Evolutionary conservation across 495 filamentous ascomycete species (phyloP).

Genomic region (Zalerion maritima): DNA sequence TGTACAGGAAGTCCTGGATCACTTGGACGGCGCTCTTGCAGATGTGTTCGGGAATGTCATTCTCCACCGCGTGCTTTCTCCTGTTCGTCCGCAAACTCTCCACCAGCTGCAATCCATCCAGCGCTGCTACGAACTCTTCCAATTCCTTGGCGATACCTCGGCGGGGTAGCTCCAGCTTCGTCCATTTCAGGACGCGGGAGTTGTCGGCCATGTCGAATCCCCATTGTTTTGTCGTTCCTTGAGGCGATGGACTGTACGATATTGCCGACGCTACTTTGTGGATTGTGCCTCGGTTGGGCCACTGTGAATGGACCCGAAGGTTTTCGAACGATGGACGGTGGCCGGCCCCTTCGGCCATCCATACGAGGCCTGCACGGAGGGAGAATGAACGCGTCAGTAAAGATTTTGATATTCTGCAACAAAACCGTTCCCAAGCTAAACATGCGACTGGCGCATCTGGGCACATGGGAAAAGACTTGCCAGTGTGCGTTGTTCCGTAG

Average conservation of each 20-base stretch:
- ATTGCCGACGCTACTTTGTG: slow-evolving; percentile 18
- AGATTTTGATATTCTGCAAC: no score
- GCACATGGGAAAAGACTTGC: slow-evolving; percentile 6
- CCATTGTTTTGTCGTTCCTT: slow-evolving; percentile 14
- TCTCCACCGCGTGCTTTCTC: slow-evolving; percentile 7
- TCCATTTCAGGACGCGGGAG: slow-evolving; percentile 17
- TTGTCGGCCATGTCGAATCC: slow-evolving; percentile 19
- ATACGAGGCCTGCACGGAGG: background rate
- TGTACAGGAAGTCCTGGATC: slow-evolving; percentile 16
- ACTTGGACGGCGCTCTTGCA: slow-evolving; percentile 17
- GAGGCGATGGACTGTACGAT: slow-evolving; percentile 15
- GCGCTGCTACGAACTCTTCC: slow-evolving; percentile 7
- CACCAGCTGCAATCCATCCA: slow-evolving; percentile 8
- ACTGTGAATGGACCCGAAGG: slow-evolving; percentile 12
- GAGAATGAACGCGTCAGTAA: slow-evolving; percentile 6
- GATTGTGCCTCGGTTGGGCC: slow-evolving; percentile 9
- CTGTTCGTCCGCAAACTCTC: background rate
- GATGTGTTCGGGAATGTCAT: slow-evolving; percentile 16
- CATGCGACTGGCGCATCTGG: no score
- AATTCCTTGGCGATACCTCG: slow-evolving; percentile 8
- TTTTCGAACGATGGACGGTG: slow-evolving; percentile 6
- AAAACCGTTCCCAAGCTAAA: no score
- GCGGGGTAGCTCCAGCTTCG: slow-evolving; percentile 17
- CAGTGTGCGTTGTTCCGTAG: slow-evolving; percentile 24
- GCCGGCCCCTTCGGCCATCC: background rate